Conservation (phyloP, 2,329 filamentous ascomycete genomes). For the Sclerotinia sclerotiorum region DNA sequence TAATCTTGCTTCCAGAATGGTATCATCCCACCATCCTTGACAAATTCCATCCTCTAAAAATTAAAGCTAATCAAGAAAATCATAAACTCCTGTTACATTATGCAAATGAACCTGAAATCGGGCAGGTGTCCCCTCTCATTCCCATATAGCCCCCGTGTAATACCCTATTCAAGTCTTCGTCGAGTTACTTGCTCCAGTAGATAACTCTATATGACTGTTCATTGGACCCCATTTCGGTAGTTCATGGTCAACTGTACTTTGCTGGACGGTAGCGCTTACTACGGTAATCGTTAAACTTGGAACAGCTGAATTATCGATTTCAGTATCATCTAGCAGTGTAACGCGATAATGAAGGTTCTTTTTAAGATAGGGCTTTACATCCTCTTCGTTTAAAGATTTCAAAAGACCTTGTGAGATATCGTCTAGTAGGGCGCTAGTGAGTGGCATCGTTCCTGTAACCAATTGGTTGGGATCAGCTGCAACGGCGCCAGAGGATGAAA, state of each 20-base stretch:
- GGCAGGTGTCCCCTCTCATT: not conserved
- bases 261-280: conserved; percentile 27
- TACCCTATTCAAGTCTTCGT: not conserved
- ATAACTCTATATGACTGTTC: not conserved
- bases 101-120: not conserved
- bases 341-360: conserved; percentile 36
- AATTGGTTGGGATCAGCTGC: conserved; percentile 34
- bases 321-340: conserved; percentile 29
- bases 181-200: not conserved
- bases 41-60: not conserved
- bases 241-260: conserved; percentile 14
- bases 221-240: conserved; percentile 19
- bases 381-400: conserved; percentile 30
- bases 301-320: conserved; percentile 29
- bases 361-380: conserved; percentile 35
- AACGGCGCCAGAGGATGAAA: not conserved
- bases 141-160: not conserved
- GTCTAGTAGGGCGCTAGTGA: conserved; percentile 46
- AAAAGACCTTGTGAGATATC: conserved; percentile 39
- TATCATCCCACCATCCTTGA: not conserved
- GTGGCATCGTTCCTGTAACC: conserved; percentile 46
- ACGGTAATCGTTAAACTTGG: conserved; percentile 34
- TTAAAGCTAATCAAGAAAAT: not conserved
- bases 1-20: not conserved
- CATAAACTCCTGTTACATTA: not conserved